A percentile compares a stretch with the other conserved stretches of the same genome.
These are phyloP conservation scores for Eucommia ulmoides DNA, from an alignment of 257 asterid genomes.

Conservation along the genomic window DNA sequence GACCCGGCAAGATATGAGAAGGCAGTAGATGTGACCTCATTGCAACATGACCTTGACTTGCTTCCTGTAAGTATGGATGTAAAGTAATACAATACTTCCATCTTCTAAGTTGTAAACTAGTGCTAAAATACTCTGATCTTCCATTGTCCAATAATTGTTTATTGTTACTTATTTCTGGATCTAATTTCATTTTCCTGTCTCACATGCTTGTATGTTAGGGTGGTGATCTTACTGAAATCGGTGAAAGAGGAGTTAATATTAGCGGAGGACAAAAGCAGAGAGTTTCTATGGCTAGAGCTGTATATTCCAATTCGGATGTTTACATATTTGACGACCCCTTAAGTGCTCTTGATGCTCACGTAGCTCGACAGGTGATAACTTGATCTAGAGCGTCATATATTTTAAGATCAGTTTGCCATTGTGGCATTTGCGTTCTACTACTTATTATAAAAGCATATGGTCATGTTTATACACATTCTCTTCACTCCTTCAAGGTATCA, in stretches of 20 bases:
- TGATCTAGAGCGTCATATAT: neutral
- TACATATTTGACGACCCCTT: slow-evolving; percentile 86
- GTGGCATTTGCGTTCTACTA: neutral
- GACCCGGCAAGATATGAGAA: slow-evolving; percentile 55
- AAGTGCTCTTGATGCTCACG: slow-evolving; percentile 87
- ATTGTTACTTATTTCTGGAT: slow-evolving; percentile 6
- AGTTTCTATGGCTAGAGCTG: slow-evolving; percentile 93
- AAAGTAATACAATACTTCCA: neutral
- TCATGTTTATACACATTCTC: neutral
- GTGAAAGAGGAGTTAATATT: slow-evolving; percentile 89
- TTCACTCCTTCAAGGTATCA: too few species aligned
- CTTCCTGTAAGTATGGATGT: slow-evolving; percentile 38
- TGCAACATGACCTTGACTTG: slow-evolving; percentile 65
- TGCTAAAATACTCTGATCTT: too few species aligned
- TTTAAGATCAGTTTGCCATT: neutral
- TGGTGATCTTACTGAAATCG: slow-evolving; percentile 83
- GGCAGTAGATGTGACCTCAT: slow-evolving; percentile 63
- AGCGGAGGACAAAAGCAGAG: slow-evolving; percentile 97
- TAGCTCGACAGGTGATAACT: slow-evolving; percentile 56
- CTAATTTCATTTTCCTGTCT: slow-evolving; percentile 4
- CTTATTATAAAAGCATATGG: neutral
- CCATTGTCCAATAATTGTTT: too few species aligned
- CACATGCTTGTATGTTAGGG: slow-evolving; percentile 35
- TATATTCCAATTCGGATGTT: slow-evolving; percentile 75
- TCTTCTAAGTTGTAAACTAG: too few species aligned